Evolutionary conservation across 2,329 filamentous ascomycete genomes (phyloP).

Genomic region (Diaporthe ampelina): DNA sequence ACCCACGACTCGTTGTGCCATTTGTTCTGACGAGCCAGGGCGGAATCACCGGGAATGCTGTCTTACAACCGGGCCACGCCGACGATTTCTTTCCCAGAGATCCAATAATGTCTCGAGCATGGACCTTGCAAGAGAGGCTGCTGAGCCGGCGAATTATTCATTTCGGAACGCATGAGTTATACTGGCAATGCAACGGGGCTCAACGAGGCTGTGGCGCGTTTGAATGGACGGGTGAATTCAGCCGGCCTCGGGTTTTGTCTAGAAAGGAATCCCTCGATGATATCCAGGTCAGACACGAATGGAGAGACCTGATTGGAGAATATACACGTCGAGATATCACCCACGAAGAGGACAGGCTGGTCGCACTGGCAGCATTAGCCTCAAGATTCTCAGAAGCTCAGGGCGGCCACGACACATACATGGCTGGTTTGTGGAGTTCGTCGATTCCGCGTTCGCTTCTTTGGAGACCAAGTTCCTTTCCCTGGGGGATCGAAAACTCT

Average conservation of each 20-base stretch:
- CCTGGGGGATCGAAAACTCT: too few species aligned
- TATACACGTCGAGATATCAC: background rate
- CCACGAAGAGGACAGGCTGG: background rate
- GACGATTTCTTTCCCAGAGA: background rate
- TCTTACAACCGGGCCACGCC: background rate
- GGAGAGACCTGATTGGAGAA: background rate
- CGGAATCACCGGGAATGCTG: background rate
- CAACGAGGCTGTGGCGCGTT: background rate
- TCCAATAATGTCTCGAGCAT: background rate
- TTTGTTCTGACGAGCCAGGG: background rate
- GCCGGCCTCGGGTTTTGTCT: background rate
- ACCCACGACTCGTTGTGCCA: background rate
- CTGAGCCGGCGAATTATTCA: background rate
- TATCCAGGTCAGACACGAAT: background rate
- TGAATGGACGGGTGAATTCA: background rate
- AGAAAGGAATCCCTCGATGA: background rate
- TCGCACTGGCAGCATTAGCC: background rate
- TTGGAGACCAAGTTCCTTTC: too few species aligned
- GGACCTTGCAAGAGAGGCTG: background rate
- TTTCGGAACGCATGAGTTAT: background rate
- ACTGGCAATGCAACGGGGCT: background rate
- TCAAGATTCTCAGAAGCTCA: too few species aligned
- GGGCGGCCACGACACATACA: too few species aligned
- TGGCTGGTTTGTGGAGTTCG: too few species aligned
- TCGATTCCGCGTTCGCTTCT: too few species aligned